Conservation (phyloP, 306 rosid genomes). For the Medicago ruthenica region DNA sequence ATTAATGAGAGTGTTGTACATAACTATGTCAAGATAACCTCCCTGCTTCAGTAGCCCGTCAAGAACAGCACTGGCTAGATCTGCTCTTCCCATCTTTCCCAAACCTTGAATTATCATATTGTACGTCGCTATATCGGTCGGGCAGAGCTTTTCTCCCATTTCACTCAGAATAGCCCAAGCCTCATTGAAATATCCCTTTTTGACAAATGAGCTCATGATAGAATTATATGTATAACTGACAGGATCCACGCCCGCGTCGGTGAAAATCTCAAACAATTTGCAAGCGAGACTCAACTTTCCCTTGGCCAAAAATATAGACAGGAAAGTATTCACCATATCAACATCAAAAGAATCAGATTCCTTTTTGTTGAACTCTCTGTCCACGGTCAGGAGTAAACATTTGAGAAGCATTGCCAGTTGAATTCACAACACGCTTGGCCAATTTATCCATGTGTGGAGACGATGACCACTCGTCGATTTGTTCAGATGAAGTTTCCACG, state of each 20-base stretch:
- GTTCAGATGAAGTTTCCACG: constrained; percentile 27
- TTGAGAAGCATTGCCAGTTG: constrained; percentile 46
- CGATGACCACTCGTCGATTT: constrained; percentile 73
- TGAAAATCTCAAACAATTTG: constrained; percentile 88
- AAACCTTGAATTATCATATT: constrained; percentile 90
- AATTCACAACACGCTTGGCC: constrained; percentile 56
- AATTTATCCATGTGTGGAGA: constrained; percentile 83
- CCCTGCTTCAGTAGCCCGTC: constrained; percentile 82
- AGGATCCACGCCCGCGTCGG: constrained; percentile 71
- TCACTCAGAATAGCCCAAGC: constrained; percentile 74
- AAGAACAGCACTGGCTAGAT: constrained; percentile 84
- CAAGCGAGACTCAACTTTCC: constrained; percentile 89
- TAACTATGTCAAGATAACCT: constrained; percentile 88
- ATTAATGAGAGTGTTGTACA: constrained; percentile 91
- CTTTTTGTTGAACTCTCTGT: constrained; percentile 70
- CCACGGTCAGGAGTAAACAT: constrained; percentile 59
- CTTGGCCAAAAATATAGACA: constrained; percentile 84
- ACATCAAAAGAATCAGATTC: constrained; percentile 62
- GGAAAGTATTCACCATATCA: constrained; percentile 86
- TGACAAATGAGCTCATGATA: constrained; percentile 87
- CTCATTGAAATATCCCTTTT: constrained; percentile 83
- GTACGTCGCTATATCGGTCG: constrained; percentile 90
- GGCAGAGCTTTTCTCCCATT: constrained; percentile 80
- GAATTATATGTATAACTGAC: constrained; percentile 81
- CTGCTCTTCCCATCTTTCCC: constrained; percentile 95